Evolutionary conservation across 179 eudicot genomes (phyloP).

Genomic region (Camellia oleifera): DNA sequence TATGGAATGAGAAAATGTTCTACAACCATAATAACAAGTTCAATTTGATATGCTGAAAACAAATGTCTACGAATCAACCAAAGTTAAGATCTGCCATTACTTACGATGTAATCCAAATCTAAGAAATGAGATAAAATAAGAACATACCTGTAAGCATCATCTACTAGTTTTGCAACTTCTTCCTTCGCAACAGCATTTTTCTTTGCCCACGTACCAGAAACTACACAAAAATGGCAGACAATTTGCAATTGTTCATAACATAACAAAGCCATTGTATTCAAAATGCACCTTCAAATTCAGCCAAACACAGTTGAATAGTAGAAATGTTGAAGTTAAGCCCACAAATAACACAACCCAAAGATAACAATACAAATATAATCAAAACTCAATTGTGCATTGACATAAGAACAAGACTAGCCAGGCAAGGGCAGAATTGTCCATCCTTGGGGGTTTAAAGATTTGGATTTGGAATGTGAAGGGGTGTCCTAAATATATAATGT

Average conservation of each 20-base stretch:
- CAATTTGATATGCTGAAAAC: neutral
- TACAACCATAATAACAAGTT: neutral
- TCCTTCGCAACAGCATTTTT: conserved; percentile 65
- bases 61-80: neutral
- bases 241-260: neutral
- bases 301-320: neutral
- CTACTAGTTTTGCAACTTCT: conserved; percentile 73
- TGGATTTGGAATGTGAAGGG: neutral
- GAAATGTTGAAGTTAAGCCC: neutral
- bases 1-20: neutral
- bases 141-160: conserved; percentile 78
- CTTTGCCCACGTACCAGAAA: conserved; percentile 71
- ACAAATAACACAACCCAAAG: neutral
- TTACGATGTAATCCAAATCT: neutral
- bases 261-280: neutral
- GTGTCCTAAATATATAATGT: neutral
- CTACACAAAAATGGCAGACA: conserved; percentile 31
- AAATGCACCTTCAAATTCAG: too few relatives aligned
- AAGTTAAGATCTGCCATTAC: neutral
- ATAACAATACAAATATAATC: neutral
- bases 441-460: neutral
- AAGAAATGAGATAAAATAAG: conserved; percentile 7
- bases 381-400: neutral
- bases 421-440: neutral
- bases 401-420: neutral